Conservation (phyloP, 345 rosid genomes). For the Combretum micranthum region DNA sequence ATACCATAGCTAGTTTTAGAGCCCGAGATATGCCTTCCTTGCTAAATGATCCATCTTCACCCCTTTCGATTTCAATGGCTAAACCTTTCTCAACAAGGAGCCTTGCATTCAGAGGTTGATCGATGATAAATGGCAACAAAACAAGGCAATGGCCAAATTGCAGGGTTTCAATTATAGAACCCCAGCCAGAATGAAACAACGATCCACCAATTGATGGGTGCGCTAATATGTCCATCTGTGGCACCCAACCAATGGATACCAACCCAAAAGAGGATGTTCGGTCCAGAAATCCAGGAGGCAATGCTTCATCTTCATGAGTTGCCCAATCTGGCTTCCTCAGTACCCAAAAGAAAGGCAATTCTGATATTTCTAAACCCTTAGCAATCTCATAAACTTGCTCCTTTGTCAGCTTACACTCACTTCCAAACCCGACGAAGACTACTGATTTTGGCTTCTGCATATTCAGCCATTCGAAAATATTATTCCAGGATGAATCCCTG, state of each 20-base stretch:
- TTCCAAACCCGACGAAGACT: constrained; percentile 26
- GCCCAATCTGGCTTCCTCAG: constrained; percentile 23
- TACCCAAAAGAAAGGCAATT: constrained; percentile 27
- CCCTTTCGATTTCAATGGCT: constrained; percentile 17
- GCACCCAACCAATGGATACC: constrained; percentile 21
- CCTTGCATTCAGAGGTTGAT: constrained; percentile 22
- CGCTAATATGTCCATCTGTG: constrained; percentile 14
- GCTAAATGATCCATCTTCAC: constrained; percentile 18
- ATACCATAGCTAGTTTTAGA: constrained; percentile 16
- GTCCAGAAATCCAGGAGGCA: constrained; percentile 15
- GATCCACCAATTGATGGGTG: constrained; percentile 21
- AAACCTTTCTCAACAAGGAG: constrained; percentile 17
- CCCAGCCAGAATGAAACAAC: constrained; percentile 24
- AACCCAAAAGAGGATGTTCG: constrained; percentile 6
- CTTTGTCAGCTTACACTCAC: constrained; percentile 17
- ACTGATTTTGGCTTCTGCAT: constrained; percentile 14
- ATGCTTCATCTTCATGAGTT: constrained; percentile 3
- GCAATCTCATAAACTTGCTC: constrained; percentile 25
- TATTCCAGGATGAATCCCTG: neutral
- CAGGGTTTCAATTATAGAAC: constrained; percentile 18
- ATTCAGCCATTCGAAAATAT: constrained; percentile 23
- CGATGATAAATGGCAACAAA: constrained; percentile 15
- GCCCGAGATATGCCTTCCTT: constrained; percentile 11
- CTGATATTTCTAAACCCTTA: constrained; percentile 20
- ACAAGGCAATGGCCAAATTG: constrained; percentile 16